These are phyloP conservation scores for Raddia guianensis DNA, from an alignment of 176 grass and related monocot genomes.

Conservation along the genomic window DNA sequence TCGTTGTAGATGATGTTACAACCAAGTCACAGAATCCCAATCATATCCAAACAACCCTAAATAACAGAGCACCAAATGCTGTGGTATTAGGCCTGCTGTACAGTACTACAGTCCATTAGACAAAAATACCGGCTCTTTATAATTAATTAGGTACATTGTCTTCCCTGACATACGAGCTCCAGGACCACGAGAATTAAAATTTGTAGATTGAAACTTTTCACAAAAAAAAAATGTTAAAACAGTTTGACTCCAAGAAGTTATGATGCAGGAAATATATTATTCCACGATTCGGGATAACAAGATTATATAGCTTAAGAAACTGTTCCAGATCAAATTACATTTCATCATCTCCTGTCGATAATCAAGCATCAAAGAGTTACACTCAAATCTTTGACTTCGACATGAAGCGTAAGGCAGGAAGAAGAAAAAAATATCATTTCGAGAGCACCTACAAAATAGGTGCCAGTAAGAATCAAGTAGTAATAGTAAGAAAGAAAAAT, in stretches of 20 bases:
- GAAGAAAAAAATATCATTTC: background rate
- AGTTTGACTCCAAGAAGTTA: background rate
- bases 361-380: slow-evolving; percentile 8
- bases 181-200: too few species aligned
- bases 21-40: too few species aligned
- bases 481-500: background rate
- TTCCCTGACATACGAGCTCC: background rate
- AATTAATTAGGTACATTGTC: background rate
- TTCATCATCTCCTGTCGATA: background rate
- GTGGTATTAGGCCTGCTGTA: background rate
- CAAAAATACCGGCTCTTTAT: background rate
- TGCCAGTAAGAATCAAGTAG: background rate
- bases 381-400: background rate
- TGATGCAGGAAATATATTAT: background rate
- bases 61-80: background rate
- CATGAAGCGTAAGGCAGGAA: background rate
- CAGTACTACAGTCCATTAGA: background rate
- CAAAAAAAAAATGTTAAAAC: background rate
- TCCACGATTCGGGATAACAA: background rate
- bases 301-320: background rate
- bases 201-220: background rate
- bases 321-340: background rate
- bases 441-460: background rate
- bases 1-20: too few species aligned
- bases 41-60: too few species aligned